These are phyloP conservation scores for Phytophthora tubulina DNA, from an alignment of 352 stramenopile species.

Conservation along the genomic window DNA sequence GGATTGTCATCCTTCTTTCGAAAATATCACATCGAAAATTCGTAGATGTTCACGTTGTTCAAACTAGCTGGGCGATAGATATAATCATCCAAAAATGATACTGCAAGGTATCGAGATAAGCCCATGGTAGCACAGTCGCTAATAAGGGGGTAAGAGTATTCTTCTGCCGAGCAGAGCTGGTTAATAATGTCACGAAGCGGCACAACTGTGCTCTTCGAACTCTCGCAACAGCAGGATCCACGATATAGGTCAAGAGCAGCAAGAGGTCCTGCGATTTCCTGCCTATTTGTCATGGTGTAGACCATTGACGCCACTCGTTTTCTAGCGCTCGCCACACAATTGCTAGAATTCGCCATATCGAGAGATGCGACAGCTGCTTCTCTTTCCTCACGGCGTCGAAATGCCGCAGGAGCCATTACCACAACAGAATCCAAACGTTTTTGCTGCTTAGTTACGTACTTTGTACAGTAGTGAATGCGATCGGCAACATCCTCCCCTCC, in stretches of 20 bases:
- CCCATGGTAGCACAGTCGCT: background rate
- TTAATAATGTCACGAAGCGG: slow-evolving; percentile 7
- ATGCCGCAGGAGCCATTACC: background rate
- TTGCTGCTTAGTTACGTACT: background rate
- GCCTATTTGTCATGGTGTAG: slow-evolving; percentile 3
- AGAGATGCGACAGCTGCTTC: background rate
- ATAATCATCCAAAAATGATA: slow-evolving; percentile 18
- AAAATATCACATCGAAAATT: slow-evolving; percentile 8
- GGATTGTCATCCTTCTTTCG: background rate
- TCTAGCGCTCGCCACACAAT: background rate
- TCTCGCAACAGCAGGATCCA: slow-evolving; percentile 14
- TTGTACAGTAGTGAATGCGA: slow-evolving; percentile 8
- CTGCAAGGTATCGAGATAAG: background rate
- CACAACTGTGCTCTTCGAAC: background rate
- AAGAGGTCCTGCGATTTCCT: slow-evolving; percentile 8
- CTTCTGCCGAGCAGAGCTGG: background rate
- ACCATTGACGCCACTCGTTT: slow-evolving; percentile 12
- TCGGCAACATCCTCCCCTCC: background rate
- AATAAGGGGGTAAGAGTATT: background rate
- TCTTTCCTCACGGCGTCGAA: background rate
- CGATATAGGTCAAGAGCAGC: slow-evolving; percentile 9
- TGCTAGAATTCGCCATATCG: no score
- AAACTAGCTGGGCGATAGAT: background rate
- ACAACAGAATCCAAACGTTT: background rate
- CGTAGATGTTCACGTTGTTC: background rate